A percentile compares a stretch with the other conserved stretches of the same genome.
Conservation (phyloP, 169 alveolate species). For the Blepharisma undulans region DNA sequence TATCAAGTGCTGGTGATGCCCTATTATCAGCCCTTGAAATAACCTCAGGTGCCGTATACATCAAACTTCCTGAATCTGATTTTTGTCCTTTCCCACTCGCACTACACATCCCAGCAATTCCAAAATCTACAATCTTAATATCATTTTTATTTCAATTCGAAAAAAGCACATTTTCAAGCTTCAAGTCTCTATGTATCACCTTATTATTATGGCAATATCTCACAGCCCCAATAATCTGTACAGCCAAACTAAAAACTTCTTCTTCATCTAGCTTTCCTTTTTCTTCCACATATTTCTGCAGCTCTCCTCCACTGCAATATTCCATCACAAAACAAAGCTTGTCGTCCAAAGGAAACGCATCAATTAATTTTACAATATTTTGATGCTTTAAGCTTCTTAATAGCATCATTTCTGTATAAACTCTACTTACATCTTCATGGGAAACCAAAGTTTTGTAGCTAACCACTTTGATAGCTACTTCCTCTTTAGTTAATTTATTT, state of each 20-base stretch:
- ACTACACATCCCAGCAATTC: conserved; percentile 43
- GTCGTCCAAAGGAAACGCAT: conserved; percentile 15
- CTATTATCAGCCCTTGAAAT: conserved; percentile 42
- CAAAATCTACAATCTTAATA: conserved; percentile 49
- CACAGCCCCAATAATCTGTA: conserved; percentile 68
- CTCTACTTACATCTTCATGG: conserved; percentile 25
- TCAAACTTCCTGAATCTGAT: conserved; percentile 50
- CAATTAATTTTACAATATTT: conserved; percentile 12
- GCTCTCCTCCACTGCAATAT: conserved; percentile 47
- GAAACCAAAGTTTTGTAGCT: neutral
- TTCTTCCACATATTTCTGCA: conserved; percentile 5
- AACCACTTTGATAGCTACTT: conserved; percentile 41
- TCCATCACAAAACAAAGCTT: conserved; percentile 39
- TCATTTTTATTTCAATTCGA: neutral
- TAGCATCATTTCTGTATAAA: conserved; percentile 18
- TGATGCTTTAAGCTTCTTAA: conserved; percentile 18
- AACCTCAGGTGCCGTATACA: conserved; percentile 64
- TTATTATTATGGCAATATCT: conserved; percentile 72
- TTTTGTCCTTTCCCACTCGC: neutral
- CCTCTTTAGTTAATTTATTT: conserved; percentile 32
- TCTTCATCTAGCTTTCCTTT: conserved; percentile 26
- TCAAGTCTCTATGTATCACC: conserved; percentile 78
- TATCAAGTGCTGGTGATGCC: conserved; percentile 48
- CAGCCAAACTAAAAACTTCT: conserved; percentile 3
- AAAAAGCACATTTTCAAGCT: conserved; percentile 69